phyloP scores from a whole-genome alignment of 768 basidiomycete genomes.

The Pleurotus tuoliensis region DNA sequence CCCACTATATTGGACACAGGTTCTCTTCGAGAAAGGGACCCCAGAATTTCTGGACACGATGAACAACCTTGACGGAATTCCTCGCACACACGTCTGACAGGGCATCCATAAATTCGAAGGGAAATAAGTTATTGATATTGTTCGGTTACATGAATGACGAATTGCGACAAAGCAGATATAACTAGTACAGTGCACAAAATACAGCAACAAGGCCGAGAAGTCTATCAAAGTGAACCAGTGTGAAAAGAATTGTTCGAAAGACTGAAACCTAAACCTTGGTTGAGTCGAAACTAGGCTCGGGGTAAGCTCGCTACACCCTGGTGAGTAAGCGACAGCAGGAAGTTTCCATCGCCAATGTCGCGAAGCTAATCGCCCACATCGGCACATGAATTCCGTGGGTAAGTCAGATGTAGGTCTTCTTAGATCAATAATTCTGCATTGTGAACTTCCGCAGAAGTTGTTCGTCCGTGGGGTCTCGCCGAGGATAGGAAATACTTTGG shows the following conservation, averaged over 20 bases:
- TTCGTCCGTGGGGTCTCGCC: conserved; percentile 63
- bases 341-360: not conserved
- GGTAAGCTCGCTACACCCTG: not conserved
- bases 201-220: not conserved
- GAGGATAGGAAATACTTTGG: conserved; percentile 47
- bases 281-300: not conserved
- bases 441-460: conserved; percentile 58
- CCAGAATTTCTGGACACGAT: not conserved
- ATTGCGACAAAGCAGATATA: not conserved
- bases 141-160: not conserved
- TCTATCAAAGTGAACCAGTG: conserved; percentile 2
- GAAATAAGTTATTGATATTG: conserved; percentile 6
- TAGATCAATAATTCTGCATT: conserved; percentile 16
- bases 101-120: not conserved
- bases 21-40: conserved; percentile 4
- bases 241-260: not conserved
- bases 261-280: conserved; percentile 2
- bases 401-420: not conserved
- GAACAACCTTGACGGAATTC: not conserved
- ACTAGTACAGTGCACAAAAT: not conserved
- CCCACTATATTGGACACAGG: not conserved
- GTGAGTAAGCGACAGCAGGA: not conserved
- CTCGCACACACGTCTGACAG: not conserved
- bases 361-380: not conserved
- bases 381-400: conserved; percentile 4